These are phyloP conservation scores for Stromatinia cepivora DNA, from an alignment of 2,329 filamentous ascomycete genomes.

Conservation along the genomic window DNA sequence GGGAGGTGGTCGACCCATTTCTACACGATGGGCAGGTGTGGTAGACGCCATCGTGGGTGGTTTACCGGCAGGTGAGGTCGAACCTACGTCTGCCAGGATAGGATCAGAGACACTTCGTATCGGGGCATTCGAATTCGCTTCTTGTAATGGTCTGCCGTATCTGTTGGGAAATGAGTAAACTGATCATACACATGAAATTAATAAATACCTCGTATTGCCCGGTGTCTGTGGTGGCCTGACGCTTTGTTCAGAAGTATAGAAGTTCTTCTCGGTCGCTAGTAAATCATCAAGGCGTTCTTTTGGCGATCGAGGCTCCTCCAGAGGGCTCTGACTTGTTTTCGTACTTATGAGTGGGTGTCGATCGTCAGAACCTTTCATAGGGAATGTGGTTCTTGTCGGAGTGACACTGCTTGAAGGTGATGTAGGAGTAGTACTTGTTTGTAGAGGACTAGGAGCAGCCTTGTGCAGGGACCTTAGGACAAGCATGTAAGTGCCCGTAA, in stretches of 20 bases:
- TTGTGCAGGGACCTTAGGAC: constrained; percentile 40
- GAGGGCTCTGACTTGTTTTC: constrained; percentile 26
- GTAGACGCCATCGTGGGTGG: constrained; percentile 37
- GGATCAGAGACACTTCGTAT: constrained; percentile 41
- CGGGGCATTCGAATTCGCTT: constrained; percentile 37
- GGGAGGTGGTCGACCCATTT: constrained; percentile 46
- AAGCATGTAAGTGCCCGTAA: constrained; percentile 30
- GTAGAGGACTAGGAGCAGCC: constrained; percentile 41
- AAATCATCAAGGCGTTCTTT: constrained; percentile 42
- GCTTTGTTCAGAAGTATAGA: constrained; percentile 35
- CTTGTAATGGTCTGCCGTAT: constrained; percentile 31
- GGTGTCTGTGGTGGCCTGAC: constrained; percentile 24
- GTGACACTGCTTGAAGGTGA: constrained; percentile 38
- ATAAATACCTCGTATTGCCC: constrained; percentile 32
- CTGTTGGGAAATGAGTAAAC: constrained; percentile 24
- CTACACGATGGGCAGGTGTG: constrained; percentile 35
- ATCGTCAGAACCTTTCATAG: constrained; percentile 31
- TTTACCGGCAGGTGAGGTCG: constrained; percentile 30
- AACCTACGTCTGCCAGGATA: constrained; percentile 34
- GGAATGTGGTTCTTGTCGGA: constrained; percentile 38
- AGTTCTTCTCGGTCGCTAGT: constrained; percentile 41
- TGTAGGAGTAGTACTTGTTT: constrained; percentile 38
- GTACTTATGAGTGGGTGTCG: constrained; percentile 29
- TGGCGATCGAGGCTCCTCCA: constrained; percentile 38
- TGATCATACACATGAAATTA: neutral